These are phyloP conservation scores for Kluyveromyces aestuarii DNA, from an alignment of 805 yeast species.

Conservation along the genomic window DNA sequence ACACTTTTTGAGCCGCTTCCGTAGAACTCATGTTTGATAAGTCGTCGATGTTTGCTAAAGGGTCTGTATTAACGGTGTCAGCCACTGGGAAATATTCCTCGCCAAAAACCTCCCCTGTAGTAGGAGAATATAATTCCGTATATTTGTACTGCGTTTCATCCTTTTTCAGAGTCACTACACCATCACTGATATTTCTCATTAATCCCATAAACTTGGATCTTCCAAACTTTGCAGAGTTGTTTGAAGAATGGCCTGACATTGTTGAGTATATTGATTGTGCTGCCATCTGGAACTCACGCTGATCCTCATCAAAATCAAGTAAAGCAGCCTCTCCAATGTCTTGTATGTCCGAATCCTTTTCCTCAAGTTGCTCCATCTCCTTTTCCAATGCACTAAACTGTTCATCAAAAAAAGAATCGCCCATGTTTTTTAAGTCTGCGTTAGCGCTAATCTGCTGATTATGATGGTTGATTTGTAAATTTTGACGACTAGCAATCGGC, in stretches of 20 bases:
- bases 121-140: constrained; percentile 17
- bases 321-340: not conserved
- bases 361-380: constrained; percentile 8
- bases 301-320: constrained; percentile 12
- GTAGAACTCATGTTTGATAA: constrained; percentile 2
- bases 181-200: constrained; percentile 24
- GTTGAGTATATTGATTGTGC: constrained; percentile 17
- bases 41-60: not conserved
- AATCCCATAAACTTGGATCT: constrained; percentile 23
- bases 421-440: not conserved
- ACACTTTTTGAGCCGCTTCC: constrained; percentile 2
- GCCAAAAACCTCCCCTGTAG: constrained; percentile 20
- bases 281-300: constrained; percentile 16
- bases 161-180: constrained; percentile 20
- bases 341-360: not conserved
- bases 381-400: constrained; percentile 19
- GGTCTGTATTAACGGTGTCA: constrained; percentile 6
- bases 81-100: constrained; percentile 19
- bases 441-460: not conserved
- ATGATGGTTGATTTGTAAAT: not conserved
- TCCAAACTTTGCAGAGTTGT: constrained; percentile 13
- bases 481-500: not conserved
- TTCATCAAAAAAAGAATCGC: constrained; percentile 10
- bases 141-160: constrained; percentile 7
- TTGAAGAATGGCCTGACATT: constrained; percentile 4